Conservation (phyloP, 1,284 basidiomycete genomes). For the Ustilago loliicola region DNA sequence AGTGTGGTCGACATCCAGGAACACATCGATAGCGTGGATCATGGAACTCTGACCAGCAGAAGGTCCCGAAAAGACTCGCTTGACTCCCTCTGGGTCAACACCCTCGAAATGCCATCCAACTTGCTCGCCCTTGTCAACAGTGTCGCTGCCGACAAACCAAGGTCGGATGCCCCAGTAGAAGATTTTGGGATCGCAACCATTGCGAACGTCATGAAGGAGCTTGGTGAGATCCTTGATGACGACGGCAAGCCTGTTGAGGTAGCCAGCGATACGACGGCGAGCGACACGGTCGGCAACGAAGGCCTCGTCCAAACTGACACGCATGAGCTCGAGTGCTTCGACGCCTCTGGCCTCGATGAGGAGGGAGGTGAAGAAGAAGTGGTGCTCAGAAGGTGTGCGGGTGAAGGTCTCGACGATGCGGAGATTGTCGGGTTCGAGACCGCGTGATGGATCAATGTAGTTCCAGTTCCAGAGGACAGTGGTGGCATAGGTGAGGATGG, state of each 20-base stretch:
- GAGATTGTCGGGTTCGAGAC: conserved; percentile 62
- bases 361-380: conserved; percentile 89
- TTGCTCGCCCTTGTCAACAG: conserved; percentile 64
- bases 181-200: conserved; percentile 81
- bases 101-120: conserved; percentile 86
- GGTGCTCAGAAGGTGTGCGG: conserved; percentile 83
- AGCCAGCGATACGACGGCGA: conserved; percentile 72
- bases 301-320: conserved; percentile 87
- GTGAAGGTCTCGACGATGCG: conserved; percentile 81
- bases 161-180: conserved; percentile 90
- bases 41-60: conserved; percentile 91
- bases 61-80: conserved; percentile 78
- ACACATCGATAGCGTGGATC: conserved; percentile 89
- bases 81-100: conserved; percentile 73
- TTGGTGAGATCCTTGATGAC: conserved; percentile 75
- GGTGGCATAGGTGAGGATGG: conserved; percentile 92
- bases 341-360: conserved; percentile 94
- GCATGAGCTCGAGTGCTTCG: conserved; percentile 86
- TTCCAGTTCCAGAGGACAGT: conserved; percentile 93
- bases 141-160: conserved; percentile 90
- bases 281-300: conserved; percentile 88
- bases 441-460: conserved; percentile 64
- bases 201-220: conserved; percentile 73
- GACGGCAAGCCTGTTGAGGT: conserved; percentile 78
- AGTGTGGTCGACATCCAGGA: conserved; percentile 83